Percentiles rank a stretch among this genome's conserved stretches.
Evolutionary conservation across 2,329 filamentous ascomycete species (phyloP).

Genomic region (Sporothrix protearum): DNA sequence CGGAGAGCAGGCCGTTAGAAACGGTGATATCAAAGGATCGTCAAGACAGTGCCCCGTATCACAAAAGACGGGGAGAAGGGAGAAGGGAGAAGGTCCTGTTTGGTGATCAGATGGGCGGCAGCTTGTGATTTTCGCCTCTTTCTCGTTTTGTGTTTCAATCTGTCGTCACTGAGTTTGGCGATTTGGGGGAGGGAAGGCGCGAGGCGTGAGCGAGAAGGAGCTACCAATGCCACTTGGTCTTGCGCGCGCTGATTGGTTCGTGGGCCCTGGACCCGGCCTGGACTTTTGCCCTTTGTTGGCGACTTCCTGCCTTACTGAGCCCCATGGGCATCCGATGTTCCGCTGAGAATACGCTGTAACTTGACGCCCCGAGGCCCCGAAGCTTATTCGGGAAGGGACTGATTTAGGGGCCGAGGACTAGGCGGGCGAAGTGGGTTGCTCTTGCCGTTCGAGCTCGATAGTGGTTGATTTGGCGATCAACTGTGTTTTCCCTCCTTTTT

Average conservation of each 20-base stretch:
- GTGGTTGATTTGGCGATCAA: neutral
- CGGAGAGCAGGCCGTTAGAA: neutral
- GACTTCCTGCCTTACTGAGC: conserved; percentile 8
- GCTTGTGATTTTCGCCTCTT: neutral
- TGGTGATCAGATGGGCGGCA: neutral
- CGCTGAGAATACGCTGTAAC: conserved; percentile 10
- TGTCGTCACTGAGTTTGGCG: conserved; percentile 13
- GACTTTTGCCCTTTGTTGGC: neutral
- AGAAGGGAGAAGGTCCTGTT: neutral
- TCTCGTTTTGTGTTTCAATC: neutral
- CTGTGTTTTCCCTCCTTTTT: neutral
- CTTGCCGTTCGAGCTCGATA: neutral
- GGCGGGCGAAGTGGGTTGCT: neutral
- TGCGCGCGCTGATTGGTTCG: neutral
- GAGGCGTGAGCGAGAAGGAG: neutral
- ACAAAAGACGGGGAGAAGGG: neutral
- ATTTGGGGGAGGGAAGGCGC: conserved; percentile 3
- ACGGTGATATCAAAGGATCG: too few relatives aligned
- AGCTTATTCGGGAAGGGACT: neutral
- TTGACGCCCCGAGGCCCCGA: neutral
- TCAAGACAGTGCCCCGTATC: neutral
- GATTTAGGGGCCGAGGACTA: neutral
- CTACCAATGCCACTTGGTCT: neutral
- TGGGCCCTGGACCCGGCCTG: neutral
- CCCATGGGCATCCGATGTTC: neutral